These are phyloP conservation scores for Phytophthora agathidicida DNA, from an alignment of 352 stramenopile genomes.

Conservation along the genomic window DNA sequence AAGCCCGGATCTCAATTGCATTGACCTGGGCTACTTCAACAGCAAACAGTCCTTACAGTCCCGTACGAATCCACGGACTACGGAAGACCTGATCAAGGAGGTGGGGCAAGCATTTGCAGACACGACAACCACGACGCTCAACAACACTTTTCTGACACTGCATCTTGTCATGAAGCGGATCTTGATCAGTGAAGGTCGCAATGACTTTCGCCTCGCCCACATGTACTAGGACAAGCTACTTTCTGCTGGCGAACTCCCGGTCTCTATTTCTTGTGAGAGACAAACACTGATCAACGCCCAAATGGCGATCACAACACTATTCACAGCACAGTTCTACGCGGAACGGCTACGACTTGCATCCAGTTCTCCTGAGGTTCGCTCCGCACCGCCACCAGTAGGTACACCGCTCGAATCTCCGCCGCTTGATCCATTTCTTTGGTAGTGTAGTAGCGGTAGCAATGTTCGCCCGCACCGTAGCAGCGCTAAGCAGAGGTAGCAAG, in stretches of 20 bases:
- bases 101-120: not conserved
- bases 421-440: not conserved
- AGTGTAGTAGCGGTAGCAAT: too few species aligned
- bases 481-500: too few species aligned
- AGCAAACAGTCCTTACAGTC: conserved; percentile 7
- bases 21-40: conserved; percentile 5
- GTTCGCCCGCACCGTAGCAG: too few species aligned
- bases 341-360: too few species aligned
- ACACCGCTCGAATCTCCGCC: not conserved
- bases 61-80: not conserved
- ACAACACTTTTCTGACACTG: conserved; percentile 5
- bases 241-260: not conserved
- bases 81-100: not conserved
- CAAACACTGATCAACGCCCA: not conserved
- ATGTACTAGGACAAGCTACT: not conserved
- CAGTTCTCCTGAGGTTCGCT: not conserved
- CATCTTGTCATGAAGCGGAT: conserved; percentile 1
- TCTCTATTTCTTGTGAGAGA: not conserved
- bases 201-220: not conserved
- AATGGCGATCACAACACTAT: not conserved
- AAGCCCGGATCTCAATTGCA: conserved; percentile 8
- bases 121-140: not conserved
- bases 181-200: not conserved
- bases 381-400: not conserved
- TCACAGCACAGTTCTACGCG: too few species aligned